Conservation (phyloP, 1,284 basidiomycete genomes). For the Cryptococcus sp. region DNA sequence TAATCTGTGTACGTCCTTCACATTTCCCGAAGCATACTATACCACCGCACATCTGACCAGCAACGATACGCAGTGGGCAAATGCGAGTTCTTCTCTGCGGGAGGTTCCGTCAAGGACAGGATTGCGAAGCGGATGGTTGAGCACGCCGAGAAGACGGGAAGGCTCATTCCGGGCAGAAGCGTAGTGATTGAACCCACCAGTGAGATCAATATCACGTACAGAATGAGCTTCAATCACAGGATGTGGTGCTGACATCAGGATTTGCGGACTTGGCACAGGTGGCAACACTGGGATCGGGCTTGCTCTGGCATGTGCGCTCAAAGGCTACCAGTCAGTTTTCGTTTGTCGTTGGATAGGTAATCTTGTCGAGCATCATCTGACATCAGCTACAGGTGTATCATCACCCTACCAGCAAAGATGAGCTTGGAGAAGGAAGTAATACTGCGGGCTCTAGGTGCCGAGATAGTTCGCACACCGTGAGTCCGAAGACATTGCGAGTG, state of each 20-base stretch:
- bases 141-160: conserved; percentile 81
- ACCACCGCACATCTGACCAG: background rate
- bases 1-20: conserved; percentile 73
- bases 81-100: conserved; percentile 84
- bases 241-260: background rate
- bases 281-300: conserved; percentile 96
- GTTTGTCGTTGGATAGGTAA: too few species aligned
- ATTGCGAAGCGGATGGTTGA: conserved; percentile 98
- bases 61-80: conserved; percentile 65
- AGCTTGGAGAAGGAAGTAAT: conserved; percentile 91
- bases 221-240: too few species aligned
- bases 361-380: conserved; percentile 63
- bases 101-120: conserved; percentile 92
- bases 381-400: conserved; percentile 62
- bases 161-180: conserved; percentile 79
- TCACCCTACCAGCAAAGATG: conserved; percentile 97
- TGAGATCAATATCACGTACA: conserved; percentile 12
- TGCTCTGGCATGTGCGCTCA: conserved; percentile 76
- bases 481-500: conserved; percentile 29
- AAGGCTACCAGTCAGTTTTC: conserved; percentile 46
- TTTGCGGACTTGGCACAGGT: conserved; percentile 49
- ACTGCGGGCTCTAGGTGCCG: conserved; percentile 84
- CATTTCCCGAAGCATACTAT: background rate
- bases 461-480: conserved; percentile 91
- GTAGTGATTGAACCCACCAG: conserved; percentile 81